Evolutionary conservation across 768 basidiomycete genomes (phyloP).

Genomic region (Leucocoprinus leucothites): DNA sequence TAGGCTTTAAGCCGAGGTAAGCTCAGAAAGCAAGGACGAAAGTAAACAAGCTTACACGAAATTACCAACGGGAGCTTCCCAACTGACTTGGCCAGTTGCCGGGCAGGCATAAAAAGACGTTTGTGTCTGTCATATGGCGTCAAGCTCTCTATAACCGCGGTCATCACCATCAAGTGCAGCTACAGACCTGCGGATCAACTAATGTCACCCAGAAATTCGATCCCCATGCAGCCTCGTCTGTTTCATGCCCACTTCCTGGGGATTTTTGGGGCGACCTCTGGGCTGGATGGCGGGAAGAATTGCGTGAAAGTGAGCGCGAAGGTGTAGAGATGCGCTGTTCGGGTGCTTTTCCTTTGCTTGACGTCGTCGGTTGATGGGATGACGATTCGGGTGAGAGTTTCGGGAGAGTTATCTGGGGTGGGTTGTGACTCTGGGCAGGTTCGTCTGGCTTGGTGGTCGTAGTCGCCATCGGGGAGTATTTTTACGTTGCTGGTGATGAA

Average conservation of each 20-base stretch:
- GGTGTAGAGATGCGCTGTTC: slow-evolving; percentile 2
- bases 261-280: slow-evolving; percentile 23
- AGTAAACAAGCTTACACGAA: slow-evolving; percentile 62
- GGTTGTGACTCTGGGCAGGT: slow-evolving; percentile 5
- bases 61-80: slow-evolving; percentile 88
- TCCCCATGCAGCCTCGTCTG: slow-evolving; percentile 67
- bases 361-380: slow-evolving; percentile 20
- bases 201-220: slow-evolving; percentile 95
- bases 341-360: slow-evolving; percentile 18
- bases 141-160: background rate
- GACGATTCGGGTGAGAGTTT: slow-evolving; percentile 12
- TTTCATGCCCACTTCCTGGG: slow-evolving; percentile 27
- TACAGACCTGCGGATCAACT: slow-evolving; percentile 74
- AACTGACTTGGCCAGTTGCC: slow-evolving; percentile 86
- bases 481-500: background rate
- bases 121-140: slow-evolving; percentile 35
- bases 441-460: slow-evolving; percentile 5
- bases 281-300: slow-evolving; percentile 23
- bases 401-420: slow-evolving; percentile 14
- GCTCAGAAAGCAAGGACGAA: slow-evolving; percentile 15
- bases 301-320: slow-evolving; percentile 5
- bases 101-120: slow-evolving; percentile 90
- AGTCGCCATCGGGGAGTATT: background rate
- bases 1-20: slow-evolving; percentile 43
- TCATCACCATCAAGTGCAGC: slow-evolving; percentile 5